A percentile compares a stretch with the other conserved stretches of the same genome.
Conservation (phyloP, 202 grass and related monocot genomes). For the Saccharum hybrid region DNA sequence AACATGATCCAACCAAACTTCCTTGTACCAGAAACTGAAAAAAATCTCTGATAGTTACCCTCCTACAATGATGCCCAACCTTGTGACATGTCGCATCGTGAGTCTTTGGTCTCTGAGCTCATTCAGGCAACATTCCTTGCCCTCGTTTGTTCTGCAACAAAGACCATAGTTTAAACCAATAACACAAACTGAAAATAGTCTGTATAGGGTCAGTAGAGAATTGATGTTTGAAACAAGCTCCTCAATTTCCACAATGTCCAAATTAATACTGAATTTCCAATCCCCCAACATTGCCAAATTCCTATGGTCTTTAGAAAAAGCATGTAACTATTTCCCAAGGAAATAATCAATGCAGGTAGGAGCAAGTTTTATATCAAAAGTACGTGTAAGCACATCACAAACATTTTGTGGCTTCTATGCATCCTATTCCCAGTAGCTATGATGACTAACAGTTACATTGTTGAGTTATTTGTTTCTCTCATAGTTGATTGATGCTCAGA, state of each 20-base stretch:
- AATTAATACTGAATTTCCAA: not conserved
- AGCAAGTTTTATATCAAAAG: not conserved
- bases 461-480: not conserved
- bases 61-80: not conserved
- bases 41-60: not conserved
- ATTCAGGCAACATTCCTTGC: not conserved
- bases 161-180: not conserved
- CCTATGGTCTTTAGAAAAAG: not conserved
- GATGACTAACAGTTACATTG: not conserved
- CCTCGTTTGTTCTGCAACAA: not conserved
- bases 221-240: not conserved
- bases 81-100: not conserved
- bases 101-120: not conserved
- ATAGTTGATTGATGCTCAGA: not conserved
- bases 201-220: not conserved
- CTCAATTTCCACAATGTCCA: not conserved
- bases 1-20: constrained; percentile 2
- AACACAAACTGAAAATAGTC: not conserved
- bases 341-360: not conserved
- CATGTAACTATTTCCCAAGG: constrained; percentile 1
- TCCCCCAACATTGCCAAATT: not conserved
- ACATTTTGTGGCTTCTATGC: not conserved
- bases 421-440: not conserved
- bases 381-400: not conserved
- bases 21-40: not conserved